These are phyloP conservation scores for Macrocybe sp. DNA, from an alignment of 1,284 basidiomycete species.

Conservation along the genomic window DNA sequence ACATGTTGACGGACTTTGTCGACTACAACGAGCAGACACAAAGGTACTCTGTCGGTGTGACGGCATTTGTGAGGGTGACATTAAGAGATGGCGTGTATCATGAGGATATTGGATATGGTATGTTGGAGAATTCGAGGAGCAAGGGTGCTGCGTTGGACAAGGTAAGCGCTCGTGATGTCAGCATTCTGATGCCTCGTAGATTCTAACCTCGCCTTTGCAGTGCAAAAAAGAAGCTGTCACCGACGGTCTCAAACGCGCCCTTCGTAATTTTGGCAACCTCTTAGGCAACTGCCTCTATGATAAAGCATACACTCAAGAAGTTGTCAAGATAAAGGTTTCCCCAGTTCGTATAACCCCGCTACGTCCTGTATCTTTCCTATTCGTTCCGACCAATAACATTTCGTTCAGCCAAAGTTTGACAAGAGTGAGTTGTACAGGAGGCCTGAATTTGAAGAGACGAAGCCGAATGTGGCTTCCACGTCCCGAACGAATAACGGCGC, in stretches of 20 bases:
- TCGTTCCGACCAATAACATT: conserved; percentile 1
- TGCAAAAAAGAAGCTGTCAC: conserved; percentile 98
- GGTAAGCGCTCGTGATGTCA: conserved; percentile 40
- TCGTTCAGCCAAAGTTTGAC: conserved; percentile 70
- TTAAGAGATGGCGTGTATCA: conserved; percentile 87
- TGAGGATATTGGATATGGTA: conserved; percentile 92
- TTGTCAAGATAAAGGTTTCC: conserved; percentile 81
- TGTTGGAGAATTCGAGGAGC: conserved; percentile 78
- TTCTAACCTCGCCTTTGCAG: conserved; percentile 34
- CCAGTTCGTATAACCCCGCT: conserved; percentile 47
- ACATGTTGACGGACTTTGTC: conserved; percentile 69
- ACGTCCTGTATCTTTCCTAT: background rate
- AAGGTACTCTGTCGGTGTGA: conserved; percentile 74
- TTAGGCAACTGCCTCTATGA: conserved; percentile 97
- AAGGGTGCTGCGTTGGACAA: conserved; percentile 91
- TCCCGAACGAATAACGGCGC: conserved; percentile 1
- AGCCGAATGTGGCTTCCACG: conserved; percentile 18
- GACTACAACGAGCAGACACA: conserved; percentile 68
- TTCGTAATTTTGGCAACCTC: conserved; percentile 91
- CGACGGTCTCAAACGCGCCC: conserved; percentile 86
- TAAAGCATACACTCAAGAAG: conserved; percentile 80
- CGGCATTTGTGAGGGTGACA: conserved; percentile 84
- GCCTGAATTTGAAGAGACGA: conserved; percentile 63
- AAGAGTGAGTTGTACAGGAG: conserved; percentile 68
- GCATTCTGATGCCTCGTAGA: background rate